A percentile compares a stretch with the other conserved stretches of the same genome.
phyloP scores from a whole-genome alignment of 73 alveolate species.

The Tetrahymena elliotti region DNA sequence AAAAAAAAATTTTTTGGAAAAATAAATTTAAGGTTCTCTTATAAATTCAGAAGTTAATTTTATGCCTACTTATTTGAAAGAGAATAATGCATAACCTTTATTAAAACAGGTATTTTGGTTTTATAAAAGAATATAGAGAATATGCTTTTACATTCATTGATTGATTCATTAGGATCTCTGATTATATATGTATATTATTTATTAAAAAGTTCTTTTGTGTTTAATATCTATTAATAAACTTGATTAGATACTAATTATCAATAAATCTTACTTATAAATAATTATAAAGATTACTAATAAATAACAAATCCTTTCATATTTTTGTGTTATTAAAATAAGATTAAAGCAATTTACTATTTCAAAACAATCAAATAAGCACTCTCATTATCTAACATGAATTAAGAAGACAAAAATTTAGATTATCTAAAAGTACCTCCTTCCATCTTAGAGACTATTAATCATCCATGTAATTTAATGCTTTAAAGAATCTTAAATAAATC shows the following conservation, averaged over 20 bases:
- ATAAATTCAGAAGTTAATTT: no score
- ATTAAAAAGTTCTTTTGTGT: no score
- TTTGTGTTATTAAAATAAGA: not conserved
- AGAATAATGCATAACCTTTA: no score
- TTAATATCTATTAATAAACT: not conserved
- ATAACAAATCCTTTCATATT: not conserved
- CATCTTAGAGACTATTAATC: not conserved
- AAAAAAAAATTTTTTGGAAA: no score
- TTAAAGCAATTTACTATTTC: not conserved
- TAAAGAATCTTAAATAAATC: no score
- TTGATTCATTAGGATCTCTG: not conserved
- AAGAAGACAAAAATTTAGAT: not conserved
- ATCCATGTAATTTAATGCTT: not conserved
- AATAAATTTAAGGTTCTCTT: no score
- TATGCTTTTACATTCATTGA: no score
- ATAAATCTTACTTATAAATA: not conserved
- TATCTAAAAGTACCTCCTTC: not conserved
- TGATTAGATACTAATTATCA: not conserved
- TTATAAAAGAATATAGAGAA: not conserved
- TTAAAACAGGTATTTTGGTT: no score
- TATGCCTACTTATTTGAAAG: no score
- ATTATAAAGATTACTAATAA: not conserved
- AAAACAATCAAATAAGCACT: no score
- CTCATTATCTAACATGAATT: not conserved
- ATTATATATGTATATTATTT: no score